Conservation (phyloP, 1,284 basidiomycete genomes). For the Bjerkandera adusta region DNA sequence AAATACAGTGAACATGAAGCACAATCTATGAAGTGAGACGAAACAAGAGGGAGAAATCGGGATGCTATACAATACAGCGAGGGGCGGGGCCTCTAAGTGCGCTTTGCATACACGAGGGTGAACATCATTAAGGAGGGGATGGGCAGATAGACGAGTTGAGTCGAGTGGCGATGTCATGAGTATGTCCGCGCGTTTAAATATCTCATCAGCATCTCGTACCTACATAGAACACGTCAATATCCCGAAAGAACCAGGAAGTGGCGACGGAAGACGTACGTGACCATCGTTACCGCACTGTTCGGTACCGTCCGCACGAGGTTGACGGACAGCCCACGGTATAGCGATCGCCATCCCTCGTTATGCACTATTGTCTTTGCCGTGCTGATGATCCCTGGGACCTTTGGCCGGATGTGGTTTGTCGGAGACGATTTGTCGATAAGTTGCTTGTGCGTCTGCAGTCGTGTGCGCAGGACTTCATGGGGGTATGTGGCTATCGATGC, state of each 20-base stretch:
- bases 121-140: background rate
- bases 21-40: background rate
- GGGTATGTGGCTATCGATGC: conserved; percentile 94
- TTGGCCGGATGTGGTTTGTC: conserved; percentile 38
- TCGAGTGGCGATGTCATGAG: conserved; percentile 12
- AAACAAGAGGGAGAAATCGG: background rate
- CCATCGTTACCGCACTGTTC: conserved; percentile 90
- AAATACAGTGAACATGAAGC: too few relatives aligned
- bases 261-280: conserved; percentile 70
- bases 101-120: background rate
- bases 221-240: conserved; percentile 22
- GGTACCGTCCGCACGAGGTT: conserved; percentile 92
- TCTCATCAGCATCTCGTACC: conserved; percentile 70
- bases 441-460: conserved; percentile 81
- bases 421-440: conserved; percentile 43
- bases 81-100: background rate
- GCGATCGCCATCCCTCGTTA: conserved; percentile 82
- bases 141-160: background rate
- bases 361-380: conserved; percentile 71
- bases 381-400: conserved; percentile 55
- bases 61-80: conserved; percentile 11
- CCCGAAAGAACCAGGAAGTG: background rate
- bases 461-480: conserved; percentile 92
- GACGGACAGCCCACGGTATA: conserved; percentile 89
- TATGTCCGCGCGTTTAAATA: conserved; percentile 37